phyloP scores from a whole-genome alignment of 176 grass and related monocot genomes.

The Eleusine coracana region DNA sequence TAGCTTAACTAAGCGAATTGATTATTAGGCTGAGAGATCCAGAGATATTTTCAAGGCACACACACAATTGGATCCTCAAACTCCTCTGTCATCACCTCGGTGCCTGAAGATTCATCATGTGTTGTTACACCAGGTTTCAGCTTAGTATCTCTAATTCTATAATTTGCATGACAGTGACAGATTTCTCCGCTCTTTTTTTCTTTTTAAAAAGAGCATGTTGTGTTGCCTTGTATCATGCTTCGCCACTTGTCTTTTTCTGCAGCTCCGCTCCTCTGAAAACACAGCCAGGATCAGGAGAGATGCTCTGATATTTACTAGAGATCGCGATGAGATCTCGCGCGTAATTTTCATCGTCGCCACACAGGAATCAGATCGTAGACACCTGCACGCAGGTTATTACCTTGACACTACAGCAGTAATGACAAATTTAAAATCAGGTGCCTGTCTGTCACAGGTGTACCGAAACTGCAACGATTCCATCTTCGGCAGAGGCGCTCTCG shows the following conservation, averaged over 20 bases:
- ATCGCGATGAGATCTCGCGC: slow-evolving; percentile 25
- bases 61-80: not conserved
- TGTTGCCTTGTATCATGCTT: slow-evolving; percentile 23
- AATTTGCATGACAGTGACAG: not conserved
- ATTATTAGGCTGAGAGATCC: not conserved
- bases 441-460: not conserved
- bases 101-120: not conserved
- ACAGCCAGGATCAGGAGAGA: slow-evolving; percentile 26
- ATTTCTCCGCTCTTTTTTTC: not conserved
- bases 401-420: not conserved
- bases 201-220: no score
- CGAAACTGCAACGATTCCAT: slow-evolving; percentile 31
- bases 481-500: not conserved
- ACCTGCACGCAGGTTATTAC: not conserved
- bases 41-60: not conserved
- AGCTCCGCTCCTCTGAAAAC: not conserved
- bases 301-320: slow-evolving; percentile 21
- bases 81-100: not conserved
- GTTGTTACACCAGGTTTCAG: not conserved
- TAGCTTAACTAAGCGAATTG: not conserved
- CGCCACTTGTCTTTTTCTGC: slow-evolving; percentile 25
- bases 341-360: not conserved
- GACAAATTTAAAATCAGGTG: not conserved
- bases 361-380: slow-evolving; percentile 8
- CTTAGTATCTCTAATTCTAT: not conserved